phyloP scores from a whole-genome alignment of 495 filamentous ascomycete genomes.

The Aspergillus hancockii region DNA sequence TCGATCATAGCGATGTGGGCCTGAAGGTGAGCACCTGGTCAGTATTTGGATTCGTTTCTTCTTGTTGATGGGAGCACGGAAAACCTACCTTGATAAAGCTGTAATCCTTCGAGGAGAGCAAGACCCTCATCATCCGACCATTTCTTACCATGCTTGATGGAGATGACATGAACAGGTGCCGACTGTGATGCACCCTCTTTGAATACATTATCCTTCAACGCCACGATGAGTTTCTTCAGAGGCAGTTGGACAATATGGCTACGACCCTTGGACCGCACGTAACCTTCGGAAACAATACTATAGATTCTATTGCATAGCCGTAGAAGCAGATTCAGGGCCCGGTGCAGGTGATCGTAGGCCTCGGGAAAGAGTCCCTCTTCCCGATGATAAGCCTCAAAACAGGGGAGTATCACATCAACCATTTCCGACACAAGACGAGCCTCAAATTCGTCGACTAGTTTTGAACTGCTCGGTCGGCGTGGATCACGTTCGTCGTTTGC shows the following conservation, averaged over 20 bases:
- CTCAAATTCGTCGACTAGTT: constrained; percentile 26
- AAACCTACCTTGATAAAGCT: constrained; percentile 23
- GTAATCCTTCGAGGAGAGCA: constrained; percentile 23
- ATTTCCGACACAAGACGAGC: constrained; percentile 23
- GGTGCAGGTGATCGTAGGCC: constrained; percentile 16
- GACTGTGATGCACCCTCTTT: not conserved
- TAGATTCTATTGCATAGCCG: constrained; percentile 16
- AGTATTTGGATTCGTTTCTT: not conserved
- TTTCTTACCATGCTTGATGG: constrained; percentile 12
- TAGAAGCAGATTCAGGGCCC: constrained; percentile 18
- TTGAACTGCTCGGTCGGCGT: not conserved
- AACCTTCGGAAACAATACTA: not conserved
- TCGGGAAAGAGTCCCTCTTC: constrained; percentile 5
- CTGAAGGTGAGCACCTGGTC: constrained; percentile 11
- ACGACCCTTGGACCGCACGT: constrained; percentile 3
- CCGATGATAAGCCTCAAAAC: constrained; percentile 25
- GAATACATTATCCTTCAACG: not conserved
- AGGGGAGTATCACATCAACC: constrained; percentile 20
- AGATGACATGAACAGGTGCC: not conserved
- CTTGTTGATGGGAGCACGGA: not conserved
- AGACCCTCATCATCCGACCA: constrained; percentile 22
- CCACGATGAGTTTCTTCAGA: constrained; percentile 13
- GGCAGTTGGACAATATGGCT: constrained; percentile 2
- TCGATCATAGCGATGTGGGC: constrained; percentile 19
- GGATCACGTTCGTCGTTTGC: not conserved